phyloP scores from a whole-genome alignment of 1,139 yeast species.

The Candida freyschussii region DNA sequence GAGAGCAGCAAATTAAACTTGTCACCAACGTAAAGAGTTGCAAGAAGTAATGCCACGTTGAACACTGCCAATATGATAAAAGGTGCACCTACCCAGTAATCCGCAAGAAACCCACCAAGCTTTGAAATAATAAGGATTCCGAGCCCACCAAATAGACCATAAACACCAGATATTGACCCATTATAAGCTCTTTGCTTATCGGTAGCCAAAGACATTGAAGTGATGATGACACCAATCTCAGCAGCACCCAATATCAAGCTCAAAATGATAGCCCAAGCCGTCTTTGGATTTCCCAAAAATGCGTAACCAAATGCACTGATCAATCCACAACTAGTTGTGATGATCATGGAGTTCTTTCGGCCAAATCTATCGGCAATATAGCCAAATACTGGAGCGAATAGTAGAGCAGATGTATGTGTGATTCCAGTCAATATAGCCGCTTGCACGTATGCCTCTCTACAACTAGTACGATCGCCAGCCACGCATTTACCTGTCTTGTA shows the following conservation, averaged over 20 bases:
- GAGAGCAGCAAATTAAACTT: constrained; percentile 13
- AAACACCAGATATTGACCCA: constrained; percentile 68
- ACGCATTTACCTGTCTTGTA: constrained; percentile 45
- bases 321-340: constrained; percentile 36
- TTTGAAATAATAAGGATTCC: constrained; percentile 59
- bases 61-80: constrained; percentile 50
- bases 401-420: constrained; percentile 51
- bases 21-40: constrained; percentile 28
- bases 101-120: constrained; percentile 60
- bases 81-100: constrained; percentile 54
- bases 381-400: constrained; percentile 65
- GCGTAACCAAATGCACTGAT: constrained; percentile 34
- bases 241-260: constrained; percentile 43
- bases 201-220: constrained; percentile 43
- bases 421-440: constrained; percentile 69
- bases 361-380: constrained; percentile 48
- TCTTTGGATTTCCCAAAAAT: constrained; percentile 30
- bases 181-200: constrained; percentile 38
- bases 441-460: constrained; percentile 59
- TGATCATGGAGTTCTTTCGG: constrained; percentile 32
- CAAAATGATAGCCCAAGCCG: constrained; percentile 29
- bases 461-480: constrained; percentile 32
- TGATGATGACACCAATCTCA: constrained; percentile 56
- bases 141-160: constrained; percentile 62
- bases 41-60: constrained; percentile 30